Percentiles rank a stretch among this genome's conserved stretches.
phyloP scores from a whole-genome alignment of 139 green algal genomes.

The Chlorella sp. region DNA sequence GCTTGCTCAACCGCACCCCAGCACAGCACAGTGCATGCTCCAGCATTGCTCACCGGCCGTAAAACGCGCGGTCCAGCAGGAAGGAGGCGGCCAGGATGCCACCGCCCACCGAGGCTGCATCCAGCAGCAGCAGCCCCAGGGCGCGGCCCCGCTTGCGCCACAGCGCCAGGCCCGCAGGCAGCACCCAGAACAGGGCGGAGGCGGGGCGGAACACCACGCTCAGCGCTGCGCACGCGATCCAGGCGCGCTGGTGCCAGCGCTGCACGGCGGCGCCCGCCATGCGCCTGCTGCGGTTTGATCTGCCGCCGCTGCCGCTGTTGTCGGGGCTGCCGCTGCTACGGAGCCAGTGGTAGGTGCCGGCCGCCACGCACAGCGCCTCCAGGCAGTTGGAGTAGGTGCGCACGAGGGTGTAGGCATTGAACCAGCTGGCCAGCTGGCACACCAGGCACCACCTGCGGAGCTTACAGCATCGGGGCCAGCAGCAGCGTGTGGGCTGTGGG shows the following conservation, averaged over 20 bases:
- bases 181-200: slow-evolving; percentile 51
- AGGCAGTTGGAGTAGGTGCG: slow-evolving; percentile 74
- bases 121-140: not conserved
- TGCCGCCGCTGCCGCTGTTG: not conserved
- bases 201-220: slow-evolving; percentile 49
- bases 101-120: slow-evolving; percentile 20
- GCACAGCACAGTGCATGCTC: not conserved
- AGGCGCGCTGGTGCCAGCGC: slow-evolving; percentile 21
- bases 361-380: slow-evolving; percentile 50
- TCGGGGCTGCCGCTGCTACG: not conserved
- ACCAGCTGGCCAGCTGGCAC: slow-evolving; percentile 73
- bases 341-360: slow-evolving; percentile 38
- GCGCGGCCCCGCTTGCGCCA: not conserved
- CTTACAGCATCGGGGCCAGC: not conserved
- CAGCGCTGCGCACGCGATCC: slow-evolving; percentile 42
- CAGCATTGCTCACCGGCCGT: slow-evolving; percentile 39
- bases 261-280: not conserved
- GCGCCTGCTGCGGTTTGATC: no score
- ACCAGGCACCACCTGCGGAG: slow-evolving; percentile 53
- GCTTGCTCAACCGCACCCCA: no score
- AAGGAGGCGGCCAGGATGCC: not conserved
- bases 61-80: slow-evolving; percentile 36
- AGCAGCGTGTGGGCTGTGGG: not conserved
- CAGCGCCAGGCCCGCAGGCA: slow-evolving; percentile 27
- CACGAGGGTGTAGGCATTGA: slow-evolving; percentile 71